Conservation (phyloP, 192 early-diverging fungal species). For the Entomortierella chlamydospora region DNA sequence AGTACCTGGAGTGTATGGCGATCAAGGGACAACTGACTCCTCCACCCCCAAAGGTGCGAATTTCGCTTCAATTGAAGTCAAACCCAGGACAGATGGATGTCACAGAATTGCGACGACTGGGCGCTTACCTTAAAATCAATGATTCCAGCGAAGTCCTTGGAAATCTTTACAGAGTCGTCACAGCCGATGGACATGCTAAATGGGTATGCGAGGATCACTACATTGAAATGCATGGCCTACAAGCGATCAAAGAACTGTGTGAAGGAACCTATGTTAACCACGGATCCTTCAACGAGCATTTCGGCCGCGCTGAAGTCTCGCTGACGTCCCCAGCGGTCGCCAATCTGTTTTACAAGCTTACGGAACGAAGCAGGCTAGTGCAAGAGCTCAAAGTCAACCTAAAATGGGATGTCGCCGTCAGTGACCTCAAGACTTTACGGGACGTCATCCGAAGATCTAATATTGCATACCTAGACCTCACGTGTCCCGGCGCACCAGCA, state of each 20-base stretch:
- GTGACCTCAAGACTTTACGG: conserved; percentile 22
- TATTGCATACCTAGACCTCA: conserved; percentile 15
- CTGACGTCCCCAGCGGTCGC: conserved; percentile 12
- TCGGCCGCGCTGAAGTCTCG: conserved; percentile 6
- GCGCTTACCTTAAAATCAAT: conserved; percentile 4
- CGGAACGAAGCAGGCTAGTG: conserved; percentile 15
- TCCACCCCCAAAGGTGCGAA: neutral
- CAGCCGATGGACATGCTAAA: conserved; percentile 18
- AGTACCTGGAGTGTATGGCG: conserved; percentile 7
- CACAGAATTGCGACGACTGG: conserved; percentile 16
- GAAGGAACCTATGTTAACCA: conserved; percentile 13
- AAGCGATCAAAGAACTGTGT: conserved; percentile 6
- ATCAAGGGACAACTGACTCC: neutral
- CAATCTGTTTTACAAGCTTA: conserved; percentile 19
- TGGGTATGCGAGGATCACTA: conserved; percentile 45
- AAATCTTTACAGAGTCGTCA: conserved; percentile 24
- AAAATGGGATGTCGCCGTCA: conserved; percentile 6
- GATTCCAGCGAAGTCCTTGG: conserved; percentile 14
- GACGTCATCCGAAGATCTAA: conserved; percentile 10
- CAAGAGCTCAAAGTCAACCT: conserved; percentile 27
- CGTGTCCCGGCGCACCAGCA: neutral
- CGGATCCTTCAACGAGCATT: conserved; percentile 16
- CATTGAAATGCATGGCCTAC: neutral
- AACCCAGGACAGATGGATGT: conserved; percentile 3
- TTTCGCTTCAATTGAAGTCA: neutral